These are phyloP conservation scores for Pterocarpus macrocarpus DNA, from an alignment of 306 rosid genomes.

Conservation along the genomic window DNA sequence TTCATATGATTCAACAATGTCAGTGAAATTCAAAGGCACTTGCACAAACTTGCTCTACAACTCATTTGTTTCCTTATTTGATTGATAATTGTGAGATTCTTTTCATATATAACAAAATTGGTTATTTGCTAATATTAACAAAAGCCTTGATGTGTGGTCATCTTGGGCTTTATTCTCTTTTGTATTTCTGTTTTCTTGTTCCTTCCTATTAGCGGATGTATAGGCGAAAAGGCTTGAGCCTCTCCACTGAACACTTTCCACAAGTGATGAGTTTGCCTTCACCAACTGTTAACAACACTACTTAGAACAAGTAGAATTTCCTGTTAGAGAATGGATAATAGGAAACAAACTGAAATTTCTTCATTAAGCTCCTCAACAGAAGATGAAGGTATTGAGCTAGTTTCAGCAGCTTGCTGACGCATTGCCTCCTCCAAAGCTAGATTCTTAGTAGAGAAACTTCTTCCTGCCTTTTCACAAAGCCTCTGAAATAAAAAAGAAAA, in stretches of 20 bases:
- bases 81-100: conserved; percentile 5
- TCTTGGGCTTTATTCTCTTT: neutral
- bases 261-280: neutral
- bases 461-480: conserved; percentile 54
- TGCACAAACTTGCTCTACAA: neutral
- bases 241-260: neutral
- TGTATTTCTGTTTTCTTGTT: neutral
- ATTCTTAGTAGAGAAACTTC: conserved; percentile 57
- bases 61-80: neutral
- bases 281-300: conserved; percentile 16
- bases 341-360: conserved; percentile 78
- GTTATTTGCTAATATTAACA: conserved; percentile 16
- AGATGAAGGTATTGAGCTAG: conserved; percentile 62
- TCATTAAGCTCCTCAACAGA: conserved; percentile 74
- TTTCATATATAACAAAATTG: neutral
- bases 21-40: conserved; percentile 26
- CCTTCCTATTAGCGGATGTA: neutral
- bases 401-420: conserved; percentile 59
- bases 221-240: conserved; percentile 5
- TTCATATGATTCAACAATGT: conserved; percentile 16
- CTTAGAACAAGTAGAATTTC: conserved; percentile 38
- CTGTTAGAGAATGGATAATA: conserved; percentile 15
- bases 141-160: neutral
- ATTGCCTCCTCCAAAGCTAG: conserved; percentile 60
- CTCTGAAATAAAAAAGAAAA: conserved; percentile 55